A percentile compares a stretch with the other conserved stretches of the same genome.
These are phyloP conservation scores for Candida sp. DNA, from an alignment of 1,139 yeast species.

Conservation along the genomic window DNA sequence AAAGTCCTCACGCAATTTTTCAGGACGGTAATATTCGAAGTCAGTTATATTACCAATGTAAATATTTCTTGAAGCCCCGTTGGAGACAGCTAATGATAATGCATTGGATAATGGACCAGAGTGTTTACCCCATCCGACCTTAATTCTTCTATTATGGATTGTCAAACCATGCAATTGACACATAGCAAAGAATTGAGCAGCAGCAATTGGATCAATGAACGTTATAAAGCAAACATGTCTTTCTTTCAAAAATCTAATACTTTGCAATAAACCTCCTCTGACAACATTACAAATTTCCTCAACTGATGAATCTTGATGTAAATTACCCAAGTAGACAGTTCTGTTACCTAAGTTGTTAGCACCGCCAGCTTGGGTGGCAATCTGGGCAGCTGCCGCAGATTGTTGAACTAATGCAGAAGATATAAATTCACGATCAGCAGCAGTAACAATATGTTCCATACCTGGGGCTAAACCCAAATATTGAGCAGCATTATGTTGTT, in stretches of 20 bases:
- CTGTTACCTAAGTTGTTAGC: slow-evolving; percentile 84
- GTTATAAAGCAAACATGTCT: slow-evolving; percentile 91
- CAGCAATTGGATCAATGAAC: slow-evolving; percentile 87
- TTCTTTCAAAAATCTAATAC: slow-evolving; percentile 67
- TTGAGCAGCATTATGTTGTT: slow-evolving; percentile 96
- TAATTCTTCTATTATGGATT: slow-evolving; percentile 75
- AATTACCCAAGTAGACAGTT: slow-evolving; percentile 85
- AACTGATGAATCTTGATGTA: slow-evolving; percentile 79
- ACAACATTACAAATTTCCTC: slow-evolving; percentile 95
- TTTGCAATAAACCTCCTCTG: slow-evolving; percentile 86
- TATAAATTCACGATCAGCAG: slow-evolving; percentile 69
- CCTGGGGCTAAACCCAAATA: slow-evolving; percentile 90
- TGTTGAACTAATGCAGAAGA: slow-evolving; percentile 64
- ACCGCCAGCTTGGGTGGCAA: slow-evolving; percentile 74
- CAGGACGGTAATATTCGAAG: slow-evolving; percentile 49
- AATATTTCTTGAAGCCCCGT: slow-evolving; percentile 90
- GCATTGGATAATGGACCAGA: slow-evolving; percentile 87
- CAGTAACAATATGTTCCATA: slow-evolving; percentile 77
- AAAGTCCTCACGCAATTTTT: slow-evolving; percentile 62
- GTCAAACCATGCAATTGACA: slow-evolving; percentile 79
- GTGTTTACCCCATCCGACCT: slow-evolving; percentile 97
- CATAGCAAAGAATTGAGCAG: slow-evolving; percentile 91
- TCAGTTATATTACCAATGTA: slow-evolving; percentile 69
- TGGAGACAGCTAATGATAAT: slow-evolving; percentile 81
- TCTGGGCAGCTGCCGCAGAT: slow-evolving; percentile 69